phyloP scores from a whole-genome alignment of 2,329 filamentous ascomycete genomes.

The Trichoderma brevicompactum region DNA sequence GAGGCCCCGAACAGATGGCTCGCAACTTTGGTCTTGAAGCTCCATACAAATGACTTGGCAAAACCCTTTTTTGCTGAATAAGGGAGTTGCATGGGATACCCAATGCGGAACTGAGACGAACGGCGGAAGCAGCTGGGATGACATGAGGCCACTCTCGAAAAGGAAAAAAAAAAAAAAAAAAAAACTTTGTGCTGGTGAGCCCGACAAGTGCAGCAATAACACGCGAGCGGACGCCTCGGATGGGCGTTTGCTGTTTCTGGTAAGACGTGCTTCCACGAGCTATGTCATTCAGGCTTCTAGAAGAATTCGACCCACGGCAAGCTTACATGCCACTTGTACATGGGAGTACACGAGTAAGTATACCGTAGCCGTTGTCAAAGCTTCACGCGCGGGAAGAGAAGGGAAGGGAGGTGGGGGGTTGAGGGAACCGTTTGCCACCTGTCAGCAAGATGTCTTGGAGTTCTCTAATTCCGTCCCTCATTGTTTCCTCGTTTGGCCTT shows the following conservation, averaged over 20 bases:
- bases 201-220: neutral
- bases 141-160: slow-evolving; percentile 1
- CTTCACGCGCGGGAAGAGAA: neutral
- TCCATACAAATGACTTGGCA: neutral
- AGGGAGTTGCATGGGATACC: neutral
- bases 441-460: slow-evolving; percentile 8
- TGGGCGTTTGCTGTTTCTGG: slow-evolving; percentile 11
- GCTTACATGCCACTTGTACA: neutral
- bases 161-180: neutral
- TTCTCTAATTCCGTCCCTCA: neutral
- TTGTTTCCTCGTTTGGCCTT: neutral
- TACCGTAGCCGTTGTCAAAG: neutral
- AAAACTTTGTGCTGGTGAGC: neutral
- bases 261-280: neutral
- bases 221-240: slow-evolving; percentile 7
- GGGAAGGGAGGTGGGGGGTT: neutral
- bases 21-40: neutral
- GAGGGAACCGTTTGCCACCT: neutral
- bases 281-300: slow-evolving; percentile 16
- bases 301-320: slow-evolving; percentile 19
- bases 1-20: neutral
- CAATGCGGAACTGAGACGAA: neutral
- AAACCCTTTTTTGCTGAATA: neutral
- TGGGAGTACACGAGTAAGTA: slow-evolving; percentile 4
- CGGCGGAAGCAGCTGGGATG: neutral